Base-by-base conservation (phyloP, 805 yeast species). In the Teunomyces aglyptinius region DNA sequence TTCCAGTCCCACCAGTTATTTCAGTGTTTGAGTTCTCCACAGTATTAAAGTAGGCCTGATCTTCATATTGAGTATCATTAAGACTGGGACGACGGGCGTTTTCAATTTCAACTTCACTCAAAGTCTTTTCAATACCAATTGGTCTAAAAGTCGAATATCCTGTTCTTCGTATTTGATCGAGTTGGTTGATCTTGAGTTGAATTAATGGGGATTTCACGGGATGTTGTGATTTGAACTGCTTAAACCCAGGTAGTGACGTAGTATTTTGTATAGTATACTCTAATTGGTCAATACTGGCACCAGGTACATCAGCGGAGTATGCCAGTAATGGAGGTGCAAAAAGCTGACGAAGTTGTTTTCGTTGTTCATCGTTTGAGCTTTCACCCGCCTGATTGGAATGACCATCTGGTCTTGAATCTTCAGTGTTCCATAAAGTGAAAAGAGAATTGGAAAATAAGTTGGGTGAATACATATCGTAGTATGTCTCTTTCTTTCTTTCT, bases 261-360 rank as follows among this genome's bases (percentile, higher is more conserved):
- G 56, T 32, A n/a, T 51, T 49, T 18, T 55, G 57, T 20, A 58
- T 54, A 24, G 55, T 60, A 46, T 57, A 61, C 26, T 59, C 63
- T n/a, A 59, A 38, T 19, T 49, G 50, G 10, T 49, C 29, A 12
- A 16, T 43, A 34, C 47, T 48, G 19, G 54, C 59, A 16, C 58
- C 65, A 24, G 55, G 59, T 46, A 67, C 63, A 16, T 75, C 78
- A 3, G 83, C 71, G 0, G 81, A 71, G 53, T 80, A 81, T 2
- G 82, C 79, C 15, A 78, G 72, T 18, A 81, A 58, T 6, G 85
- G 82, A 2, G 83, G 84, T 1, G 80, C 80, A 49, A 61, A 69
- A 31, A 57, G 49, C 42, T 50, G 59, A 10, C 57, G 52, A n/a
- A 60, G 42, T 19, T 54, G 46, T 40, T 43, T 45, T 32, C 61